Conservation (phyloP, 306 rosid species). For the Citrullus amarus region DNA sequence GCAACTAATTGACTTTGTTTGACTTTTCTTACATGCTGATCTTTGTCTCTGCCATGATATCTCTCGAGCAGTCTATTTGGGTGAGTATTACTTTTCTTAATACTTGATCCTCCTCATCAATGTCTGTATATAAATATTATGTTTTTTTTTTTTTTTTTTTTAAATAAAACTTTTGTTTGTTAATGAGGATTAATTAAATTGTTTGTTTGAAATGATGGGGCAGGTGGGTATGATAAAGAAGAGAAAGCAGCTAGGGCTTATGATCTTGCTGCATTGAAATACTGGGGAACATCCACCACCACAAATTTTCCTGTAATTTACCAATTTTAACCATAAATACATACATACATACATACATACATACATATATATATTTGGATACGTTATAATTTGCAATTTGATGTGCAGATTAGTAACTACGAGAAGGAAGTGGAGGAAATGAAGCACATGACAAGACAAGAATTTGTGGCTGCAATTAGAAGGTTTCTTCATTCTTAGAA, state of each 20-base stretch:
- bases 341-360: too few species aligned
- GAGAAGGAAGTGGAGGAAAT: conserved; percentile 94
- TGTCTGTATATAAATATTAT: background rate
- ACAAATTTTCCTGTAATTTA: conserved; percentile 71
- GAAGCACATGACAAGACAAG: conserved; percentile 98
- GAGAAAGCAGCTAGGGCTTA: conserved; percentile 99
- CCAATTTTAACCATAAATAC: background rate
- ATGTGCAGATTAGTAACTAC: conserved; percentile 62
- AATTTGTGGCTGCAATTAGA: conserved; percentile 94
- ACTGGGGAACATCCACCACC: conserved; percentile 97
- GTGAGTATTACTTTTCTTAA: conserved; percentile 20
- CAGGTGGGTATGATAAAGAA: conserved; percentile 99
- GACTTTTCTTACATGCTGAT: conserved; percentile 9
- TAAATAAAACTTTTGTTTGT: background rate
- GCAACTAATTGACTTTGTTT: conserved; percentile 11
- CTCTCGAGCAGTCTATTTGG: conserved; percentile 47
- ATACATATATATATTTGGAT: too few species aligned
- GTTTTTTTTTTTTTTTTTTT: background rate
- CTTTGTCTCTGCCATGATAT: conserved; percentile 11
- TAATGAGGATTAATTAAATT: background rate
- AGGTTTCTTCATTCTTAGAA: conserved; percentile 28
- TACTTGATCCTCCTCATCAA: background rate
- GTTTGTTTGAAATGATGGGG: background rate
- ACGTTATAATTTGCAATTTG: too few species aligned
- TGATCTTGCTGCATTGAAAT: conserved; percentile 94